These are phyloP conservation scores for Purpureocillium lavendulum DNA, from an alignment of 2,329 filamentous ascomycete species.

Conservation along the genomic window DNA sequence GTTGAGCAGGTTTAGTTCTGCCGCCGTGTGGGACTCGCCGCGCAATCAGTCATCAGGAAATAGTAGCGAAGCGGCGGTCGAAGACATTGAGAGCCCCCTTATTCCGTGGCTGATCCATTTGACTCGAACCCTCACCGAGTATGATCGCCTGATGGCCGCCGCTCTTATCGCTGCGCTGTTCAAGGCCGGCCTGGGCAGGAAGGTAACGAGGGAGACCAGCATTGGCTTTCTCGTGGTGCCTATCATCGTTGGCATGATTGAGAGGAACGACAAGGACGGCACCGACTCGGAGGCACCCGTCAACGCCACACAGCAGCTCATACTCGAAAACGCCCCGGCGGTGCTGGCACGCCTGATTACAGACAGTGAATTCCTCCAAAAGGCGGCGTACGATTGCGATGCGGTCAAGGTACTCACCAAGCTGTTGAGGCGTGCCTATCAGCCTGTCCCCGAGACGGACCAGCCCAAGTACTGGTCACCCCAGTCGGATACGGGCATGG, in stretches of 20 bases:
- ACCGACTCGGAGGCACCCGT: conserved; percentile 27
- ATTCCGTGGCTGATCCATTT: conserved; percentile 66
- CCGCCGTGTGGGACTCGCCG: conserved; percentile 22
- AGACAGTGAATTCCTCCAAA: conserved; percentile 72
- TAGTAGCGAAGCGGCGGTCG: conserved; percentile 27
- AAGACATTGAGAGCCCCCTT: conserved; percentile 61
- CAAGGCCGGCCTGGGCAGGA: conserved; percentile 57
- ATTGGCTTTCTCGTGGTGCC: conserved; percentile 63
- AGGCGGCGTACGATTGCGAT: conserved; percentile 63
- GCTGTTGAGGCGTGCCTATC: conserved; percentile 43
- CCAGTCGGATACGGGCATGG: conserved; percentile 23
- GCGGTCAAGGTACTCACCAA: conserved; percentile 37
- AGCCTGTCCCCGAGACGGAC: conserved; percentile 26
- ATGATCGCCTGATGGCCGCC: conserved; percentile 59
- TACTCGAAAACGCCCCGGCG: conserved; percentile 64
- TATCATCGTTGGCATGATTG: conserved; percentile 56
- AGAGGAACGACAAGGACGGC: conserved; percentile 35
- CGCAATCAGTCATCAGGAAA: conserved; percentile 17
- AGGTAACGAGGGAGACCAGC: conserved; percentile 49
- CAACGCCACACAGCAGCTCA: conserved; percentile 23
- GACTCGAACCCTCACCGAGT: conserved; percentile 46
- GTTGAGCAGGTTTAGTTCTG: conserved; percentile 17
- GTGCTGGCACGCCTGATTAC: conserved; percentile 72
- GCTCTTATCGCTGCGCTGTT: conserved; percentile 62
- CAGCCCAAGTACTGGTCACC: conserved; percentile 31